Conservation (phyloP, 2,329 filamentous ascomycete genomes). For the Raffaelea arxii region DNA sequence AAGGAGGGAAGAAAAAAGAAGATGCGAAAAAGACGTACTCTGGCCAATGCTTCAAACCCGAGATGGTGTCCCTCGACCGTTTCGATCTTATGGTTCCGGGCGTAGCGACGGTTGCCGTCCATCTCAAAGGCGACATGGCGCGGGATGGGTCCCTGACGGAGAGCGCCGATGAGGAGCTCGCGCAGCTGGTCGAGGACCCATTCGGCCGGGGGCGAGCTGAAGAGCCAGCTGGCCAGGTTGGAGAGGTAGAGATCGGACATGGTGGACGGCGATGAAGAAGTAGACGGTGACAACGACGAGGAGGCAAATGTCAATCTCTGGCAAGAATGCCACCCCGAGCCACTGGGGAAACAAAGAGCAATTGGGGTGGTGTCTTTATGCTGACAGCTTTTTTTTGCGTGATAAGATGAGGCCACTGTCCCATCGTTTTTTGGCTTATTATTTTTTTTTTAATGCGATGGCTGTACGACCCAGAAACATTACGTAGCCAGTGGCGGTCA, state of each 20-base stretch:
- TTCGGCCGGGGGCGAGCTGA: conserved; percentile 84
- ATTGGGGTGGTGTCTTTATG: no score
- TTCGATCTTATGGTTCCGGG: conserved; percentile 82
- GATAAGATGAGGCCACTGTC: no score
- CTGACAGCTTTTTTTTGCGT: no score
- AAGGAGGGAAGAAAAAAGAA: neutral
- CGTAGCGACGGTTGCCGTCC: conserved; percentile 95
- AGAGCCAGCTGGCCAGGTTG: conserved; percentile 55
- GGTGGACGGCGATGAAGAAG: no score
- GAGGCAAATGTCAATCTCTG: no score
- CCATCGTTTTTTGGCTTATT: no score
- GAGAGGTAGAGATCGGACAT: conserved; percentile 47
- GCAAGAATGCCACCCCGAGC: no score
- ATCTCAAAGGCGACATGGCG: conserved; percentile 98
- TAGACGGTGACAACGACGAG: neutral
- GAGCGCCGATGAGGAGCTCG: conserved; percentile 76
- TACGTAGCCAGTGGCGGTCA: no score
- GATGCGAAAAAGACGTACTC: conserved; percentile 40
- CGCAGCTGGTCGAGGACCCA: conserved; percentile 73
- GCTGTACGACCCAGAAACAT: no score
- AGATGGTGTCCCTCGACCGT: conserved; percentile 93
- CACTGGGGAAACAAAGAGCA: no score
- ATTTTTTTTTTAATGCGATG: no score
- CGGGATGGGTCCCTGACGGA: conserved; percentile 85
- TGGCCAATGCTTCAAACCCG: conserved; percentile 88